Conservation (phyloP, 2,329 filamentous ascomycete species). For the Akanthomyces muscarius region DNA sequence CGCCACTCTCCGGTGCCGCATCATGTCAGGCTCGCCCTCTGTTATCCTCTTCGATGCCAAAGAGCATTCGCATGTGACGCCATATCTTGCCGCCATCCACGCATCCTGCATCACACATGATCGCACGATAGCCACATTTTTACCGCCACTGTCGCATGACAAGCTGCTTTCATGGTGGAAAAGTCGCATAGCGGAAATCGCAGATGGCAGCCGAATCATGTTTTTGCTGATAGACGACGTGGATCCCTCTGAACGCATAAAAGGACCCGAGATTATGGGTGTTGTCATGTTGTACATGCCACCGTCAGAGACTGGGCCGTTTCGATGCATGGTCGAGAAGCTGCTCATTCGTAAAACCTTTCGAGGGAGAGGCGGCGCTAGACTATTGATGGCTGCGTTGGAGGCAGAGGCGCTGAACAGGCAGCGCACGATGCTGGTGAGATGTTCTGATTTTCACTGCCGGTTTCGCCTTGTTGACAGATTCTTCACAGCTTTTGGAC, state of each 20-base stretch:
- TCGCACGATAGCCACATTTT: constrained; percentile 53
- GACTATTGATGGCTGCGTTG: constrained; percentile 47
- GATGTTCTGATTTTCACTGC: constrained; percentile 21
- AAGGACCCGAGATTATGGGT: constrained; percentile 47
- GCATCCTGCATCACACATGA: constrained; percentile 56
- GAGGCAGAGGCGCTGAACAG: constrained; percentile 49
- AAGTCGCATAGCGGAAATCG: constrained; percentile 45
- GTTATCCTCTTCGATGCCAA: constrained; percentile 41
- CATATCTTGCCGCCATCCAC: constrained; percentile 56
- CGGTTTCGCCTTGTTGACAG: neutral
- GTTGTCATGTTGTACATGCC: constrained; percentile 53
- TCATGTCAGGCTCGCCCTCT: constrained; percentile 31
- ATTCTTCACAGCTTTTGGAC: constrained; percentile 43
- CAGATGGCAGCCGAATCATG: constrained; percentile 45
- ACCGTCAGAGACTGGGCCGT: constrained; percentile 51
- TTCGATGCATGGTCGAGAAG: constrained; percentile 53
- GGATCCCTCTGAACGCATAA: constrained; percentile 31
- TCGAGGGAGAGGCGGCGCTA: constrained; percentile 49
- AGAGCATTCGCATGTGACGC: constrained; percentile 48
- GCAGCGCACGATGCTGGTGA: constrained; percentile 51
- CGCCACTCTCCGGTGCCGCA: neutral
- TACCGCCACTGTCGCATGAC: constrained; percentile 53
- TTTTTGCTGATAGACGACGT: constrained; percentile 45
- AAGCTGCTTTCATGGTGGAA: constrained; percentile 58
- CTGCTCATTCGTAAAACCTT: constrained; percentile 52